phyloP scores from a whole-genome alignment of 495 filamentous ascomycete genomes.

The Aspergillus ellipticus region DNA sequence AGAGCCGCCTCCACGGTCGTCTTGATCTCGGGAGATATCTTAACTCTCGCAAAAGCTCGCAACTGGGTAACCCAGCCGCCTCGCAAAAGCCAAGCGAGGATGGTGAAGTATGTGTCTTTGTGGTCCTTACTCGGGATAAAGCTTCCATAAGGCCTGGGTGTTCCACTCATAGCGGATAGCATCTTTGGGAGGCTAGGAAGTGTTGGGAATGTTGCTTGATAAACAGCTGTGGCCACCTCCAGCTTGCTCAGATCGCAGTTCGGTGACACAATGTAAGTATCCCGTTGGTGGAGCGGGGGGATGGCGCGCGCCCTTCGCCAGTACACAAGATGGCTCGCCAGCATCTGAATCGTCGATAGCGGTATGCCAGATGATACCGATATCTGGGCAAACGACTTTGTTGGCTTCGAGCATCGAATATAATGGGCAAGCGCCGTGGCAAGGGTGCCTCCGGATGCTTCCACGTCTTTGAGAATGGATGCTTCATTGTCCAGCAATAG shows the following conservation, averaged over 20 bases:
- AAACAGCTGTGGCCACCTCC: slow-evolving; percentile 64
- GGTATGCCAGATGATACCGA: slow-evolving; percentile 68
- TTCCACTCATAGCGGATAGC: slow-evolving; percentile 69
- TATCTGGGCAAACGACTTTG: slow-evolving; percentile 79
- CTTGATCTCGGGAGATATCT: slow-evolving; percentile 49
- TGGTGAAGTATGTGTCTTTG: slow-evolving; percentile 78
- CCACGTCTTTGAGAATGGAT: slow-evolving; percentile 77
- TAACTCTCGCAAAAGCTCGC: slow-evolving; percentile 81
- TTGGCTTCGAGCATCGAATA: slow-evolving; percentile 77
- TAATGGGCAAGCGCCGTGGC: slow-evolving; percentile 75
- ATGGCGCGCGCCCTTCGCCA: slow-evolving; percentile 92
- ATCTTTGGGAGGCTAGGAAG: slow-evolving; percentile 80
- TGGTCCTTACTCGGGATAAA: slow-evolving; percentile 88
- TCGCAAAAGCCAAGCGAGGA: slow-evolving; percentile 87
- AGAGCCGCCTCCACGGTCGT: slow-evolving; percentile 41
- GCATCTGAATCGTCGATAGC: slow-evolving; percentile 72
- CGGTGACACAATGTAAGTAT: slow-evolving; percentile 91
- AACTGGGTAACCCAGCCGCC: slow-evolving; percentile 91
- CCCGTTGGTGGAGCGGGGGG: slow-evolving; percentile 80
- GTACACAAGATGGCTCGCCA: slow-evolving; percentile 89
- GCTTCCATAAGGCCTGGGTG: slow-evolving; percentile 71
- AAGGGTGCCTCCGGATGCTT: slow-evolving; percentile 66
- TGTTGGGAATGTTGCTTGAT: slow-evolving; percentile 71
- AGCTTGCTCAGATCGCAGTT: slow-evolving; percentile 80
- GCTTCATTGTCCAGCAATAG: slow-evolving; percentile 82